Evolutionary conservation across 2,329 filamentous ascomycete species (phyloP).

Genomic region (Stachybotrys chlorohalonatus): DNA sequence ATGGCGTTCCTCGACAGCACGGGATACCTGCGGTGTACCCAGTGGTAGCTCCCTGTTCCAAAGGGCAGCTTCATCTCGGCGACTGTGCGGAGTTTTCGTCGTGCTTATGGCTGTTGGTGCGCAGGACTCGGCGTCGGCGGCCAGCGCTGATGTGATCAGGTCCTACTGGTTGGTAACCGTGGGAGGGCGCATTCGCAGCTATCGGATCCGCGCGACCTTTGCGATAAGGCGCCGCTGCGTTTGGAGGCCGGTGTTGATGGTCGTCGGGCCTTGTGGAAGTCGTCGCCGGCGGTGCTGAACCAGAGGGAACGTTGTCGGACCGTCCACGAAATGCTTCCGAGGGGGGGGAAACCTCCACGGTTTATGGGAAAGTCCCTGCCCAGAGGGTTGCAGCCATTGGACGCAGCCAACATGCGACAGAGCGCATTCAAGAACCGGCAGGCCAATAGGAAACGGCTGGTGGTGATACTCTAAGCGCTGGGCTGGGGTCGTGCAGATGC

Average conservation of each 20-base stretch:
- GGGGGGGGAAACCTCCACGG: background rate
- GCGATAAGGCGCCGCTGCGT: no score
- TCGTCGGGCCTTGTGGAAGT: background rate
- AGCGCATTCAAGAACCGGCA: background rate
- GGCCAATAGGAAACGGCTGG: conserved; percentile 16
- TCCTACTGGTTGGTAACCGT: background rate
- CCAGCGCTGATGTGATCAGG: no score
- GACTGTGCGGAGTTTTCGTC: background rate
- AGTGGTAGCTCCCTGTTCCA: conserved; percentile 29
- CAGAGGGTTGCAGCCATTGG: background rate
- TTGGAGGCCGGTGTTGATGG: no score
- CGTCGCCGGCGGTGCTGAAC: background rate
- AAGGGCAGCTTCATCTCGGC: conserved; percentile 12
- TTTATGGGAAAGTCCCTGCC: background rate
- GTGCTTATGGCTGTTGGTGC: no score
- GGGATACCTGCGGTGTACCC: conserved; percentile 52
- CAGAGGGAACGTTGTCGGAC: background rate
- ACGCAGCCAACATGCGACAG: background rate
- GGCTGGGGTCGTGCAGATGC: conserved; percentile 11
- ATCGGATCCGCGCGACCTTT: background rate
- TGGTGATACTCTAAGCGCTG: conserved; percentile 20
- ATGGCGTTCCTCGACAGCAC: conserved; percentile 39
- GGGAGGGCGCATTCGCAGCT: background rate
- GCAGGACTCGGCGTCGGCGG: no score
- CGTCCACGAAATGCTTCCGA: background rate